Base-by-base conservation (phyloP, 164 flowering plant genomes). In the Chimonanthus praecox region DNA sequence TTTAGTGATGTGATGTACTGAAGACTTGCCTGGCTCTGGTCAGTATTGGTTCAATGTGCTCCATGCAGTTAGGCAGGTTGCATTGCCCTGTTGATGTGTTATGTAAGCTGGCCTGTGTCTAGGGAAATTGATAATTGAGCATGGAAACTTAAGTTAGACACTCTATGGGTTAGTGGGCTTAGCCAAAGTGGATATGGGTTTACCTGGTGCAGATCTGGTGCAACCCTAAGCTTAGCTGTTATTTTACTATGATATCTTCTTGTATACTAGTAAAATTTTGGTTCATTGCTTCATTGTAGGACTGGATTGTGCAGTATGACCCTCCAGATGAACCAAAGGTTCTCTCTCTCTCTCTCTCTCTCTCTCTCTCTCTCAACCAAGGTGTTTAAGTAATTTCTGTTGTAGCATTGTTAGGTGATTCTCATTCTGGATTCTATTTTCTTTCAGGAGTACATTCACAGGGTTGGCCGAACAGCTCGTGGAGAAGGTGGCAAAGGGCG, bases 301-400 rank as follows among this genome's bases (percentile, higher is more conserved):
- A 96, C 80, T 96, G 98, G 98, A 91, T 92, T 72, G 87, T 96
- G 71, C 97, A 94, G 80, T 96, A 82, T 82, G 98, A 96, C 80
- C 98, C 98, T 71, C 99, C 98, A 47, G 98, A 94, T 85, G 93
- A 94, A 49, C 96, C 97, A 43, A 92, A 89, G 99, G 98, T 96
- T 47, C 49, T 62, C n/a, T n/a, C 47, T 20, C 20, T 68, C 60
- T 54, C 68, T n/a, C n/a, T 47, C 33, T 50, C n/a, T n/a, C 13
- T 70, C 33, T 13, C 18, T 33, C 47, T 20, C 54, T 54, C 21
- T 54, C 47, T 2, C 33, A 13, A 44, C n/a, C 47, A 58, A 16
- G 49, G 7, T 51, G 45, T 4, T 54, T 54, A n/a, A 10, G 60
- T 54, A 2, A 54, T 10, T 54, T 54, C 16, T 5, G 13, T 54